Evolutionary conservation across 768 basidiomycete species (phyloP), one percentile per base, ranked within the genome.

Genomic region (Lentinula sp.): DNA sequence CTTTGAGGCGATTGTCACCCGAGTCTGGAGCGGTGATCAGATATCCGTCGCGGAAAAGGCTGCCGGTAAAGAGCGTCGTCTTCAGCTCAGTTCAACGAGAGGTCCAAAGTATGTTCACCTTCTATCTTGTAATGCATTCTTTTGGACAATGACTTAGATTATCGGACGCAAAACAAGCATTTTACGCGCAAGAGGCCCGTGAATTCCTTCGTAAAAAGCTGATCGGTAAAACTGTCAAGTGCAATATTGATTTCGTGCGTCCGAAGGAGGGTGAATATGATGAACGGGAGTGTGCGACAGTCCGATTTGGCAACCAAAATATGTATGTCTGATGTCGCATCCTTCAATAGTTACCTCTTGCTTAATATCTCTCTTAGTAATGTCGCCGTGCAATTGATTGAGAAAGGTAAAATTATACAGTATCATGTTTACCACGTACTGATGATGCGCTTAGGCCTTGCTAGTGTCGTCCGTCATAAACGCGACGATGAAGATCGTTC

Each of bases 401-500:
- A 98, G 69, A 94, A 93, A 68, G 96, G 97, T 51, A 13, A 59
- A 16, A 34, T 3, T 13, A 46, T 15, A 13, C 37, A 15, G 4
- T 18, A 35, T 23, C 23, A 49, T 7, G 7, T 39, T 49, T 2
- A n/a, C 13, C 31, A 4, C 5, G 37, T 10, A 15, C 45, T 59
- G 31, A 59, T 28, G 23, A n/a, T 31, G n/a, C 3, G 34, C 13
- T 7, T 11, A 59, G 59, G 59, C 9, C 76, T 96, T 34, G 93
- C 93, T 3, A 89, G 86, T 60, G 89, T 91, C 9, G 86, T 98
- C 31, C 87, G 96, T 50, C 96, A 99, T 74, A 90, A 87, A 69
- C 86, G 93, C 21, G 95, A 96, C 66, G 96, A 98, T 69, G 96
- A 98, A 72, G 91, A 95, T 67, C 84, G 95, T 51, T 95, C 95